A percentile compares a stretch with the other conserved stretches of the same genome.
Conservation (phyloP, 2,329 filamentous ascomycete species). For the Beauveria sp. region DNA sequence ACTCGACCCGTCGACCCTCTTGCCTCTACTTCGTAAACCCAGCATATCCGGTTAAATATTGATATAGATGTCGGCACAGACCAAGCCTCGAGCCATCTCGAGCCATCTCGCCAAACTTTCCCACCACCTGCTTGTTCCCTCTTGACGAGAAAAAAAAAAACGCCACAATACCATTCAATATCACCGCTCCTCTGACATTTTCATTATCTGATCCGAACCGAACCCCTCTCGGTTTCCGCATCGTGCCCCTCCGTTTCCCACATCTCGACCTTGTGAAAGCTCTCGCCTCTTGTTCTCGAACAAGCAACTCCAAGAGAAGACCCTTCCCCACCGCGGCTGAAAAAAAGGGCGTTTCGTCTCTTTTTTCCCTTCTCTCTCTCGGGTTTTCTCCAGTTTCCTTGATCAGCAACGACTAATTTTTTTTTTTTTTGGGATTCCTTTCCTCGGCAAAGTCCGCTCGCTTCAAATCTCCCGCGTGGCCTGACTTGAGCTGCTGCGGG, state of each 20-base stretch:
- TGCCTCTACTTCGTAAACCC: too few species aligned
- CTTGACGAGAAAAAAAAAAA: background rate
- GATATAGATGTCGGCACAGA: too few species aligned
- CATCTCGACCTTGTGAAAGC: too few species aligned
- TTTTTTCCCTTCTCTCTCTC: too few species aligned
- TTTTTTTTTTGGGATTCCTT: background rate
- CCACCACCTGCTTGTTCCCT: background rate
- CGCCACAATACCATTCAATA: background rate
- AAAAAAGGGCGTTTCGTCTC: background rate
- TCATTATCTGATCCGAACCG: conserved; percentile 8
- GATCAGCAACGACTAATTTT: background rate
- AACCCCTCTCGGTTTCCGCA: conserved; percentile 3
- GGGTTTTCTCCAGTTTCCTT: background rate
- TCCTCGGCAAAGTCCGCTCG: background rate
- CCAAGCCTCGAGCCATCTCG: too few species aligned
- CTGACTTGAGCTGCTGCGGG: background rate
- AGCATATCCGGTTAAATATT: too few species aligned
- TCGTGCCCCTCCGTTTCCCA: background rate
- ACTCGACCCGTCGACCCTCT: too few species aligned
- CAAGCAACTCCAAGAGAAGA: background rate
- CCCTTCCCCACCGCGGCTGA: background rate
- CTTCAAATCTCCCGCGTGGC: background rate
- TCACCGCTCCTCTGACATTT: background rate
- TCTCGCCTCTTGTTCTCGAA: background rate
- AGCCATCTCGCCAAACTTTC: too few species aligned